Conservation (phyloP, 2,329 filamentous ascomycete genomes). For the Clarireedia paspali region DNA sequence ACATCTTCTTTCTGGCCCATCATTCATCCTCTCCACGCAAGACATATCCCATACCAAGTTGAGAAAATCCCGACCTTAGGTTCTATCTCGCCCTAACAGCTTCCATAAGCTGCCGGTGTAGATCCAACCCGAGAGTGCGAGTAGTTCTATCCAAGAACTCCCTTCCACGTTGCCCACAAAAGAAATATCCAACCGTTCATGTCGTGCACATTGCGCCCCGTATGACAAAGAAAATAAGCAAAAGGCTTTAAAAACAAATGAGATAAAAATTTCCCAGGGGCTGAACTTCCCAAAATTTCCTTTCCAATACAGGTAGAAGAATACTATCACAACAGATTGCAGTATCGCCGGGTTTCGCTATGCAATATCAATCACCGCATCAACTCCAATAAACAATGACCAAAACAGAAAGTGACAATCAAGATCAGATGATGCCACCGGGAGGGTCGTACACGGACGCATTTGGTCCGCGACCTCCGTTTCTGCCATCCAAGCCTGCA, state of each 20-base stretch:
- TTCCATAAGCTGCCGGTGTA: slow-evolving; percentile 1
- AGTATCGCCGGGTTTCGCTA: slow-evolving; percentile 6
- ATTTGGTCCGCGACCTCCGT: slow-evolving; percentile 14
- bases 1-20: neutral
- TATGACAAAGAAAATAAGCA: slow-evolving; percentile 1
- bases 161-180: slow-evolving; percentile 3
- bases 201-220: slow-evolving; percentile 3
- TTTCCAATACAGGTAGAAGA: slow-evolving; percentile 8
- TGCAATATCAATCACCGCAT: slow-evolving; percentile 4
- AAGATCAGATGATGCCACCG: slow-evolving; percentile 28
- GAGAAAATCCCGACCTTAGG: neutral
- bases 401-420: slow-evolving; percentile 3
- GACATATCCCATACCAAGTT: neutral
- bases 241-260: slow-evolving; percentile 4
- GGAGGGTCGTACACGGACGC: slow-evolving; percentile 24
- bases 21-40: slow-evolving; percentile 4
- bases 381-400: slow-evolving; percentile 6
- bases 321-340: slow-evolving; percentile 3
- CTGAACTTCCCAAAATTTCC: slow-evolving; percentile 1
- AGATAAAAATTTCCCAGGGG: neutral
- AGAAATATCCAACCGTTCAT: slow-evolving; percentile 6
- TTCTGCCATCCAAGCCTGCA: slow-evolving; percentile 15
- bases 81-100: neutral
- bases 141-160: slow-evolving; percentile 8
- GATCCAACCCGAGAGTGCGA: slow-evolving; percentile 2